Evolutionary conservation across 306 rosid species (phyloP).

Genomic region (Casuarina cunninghamiana): DNA sequence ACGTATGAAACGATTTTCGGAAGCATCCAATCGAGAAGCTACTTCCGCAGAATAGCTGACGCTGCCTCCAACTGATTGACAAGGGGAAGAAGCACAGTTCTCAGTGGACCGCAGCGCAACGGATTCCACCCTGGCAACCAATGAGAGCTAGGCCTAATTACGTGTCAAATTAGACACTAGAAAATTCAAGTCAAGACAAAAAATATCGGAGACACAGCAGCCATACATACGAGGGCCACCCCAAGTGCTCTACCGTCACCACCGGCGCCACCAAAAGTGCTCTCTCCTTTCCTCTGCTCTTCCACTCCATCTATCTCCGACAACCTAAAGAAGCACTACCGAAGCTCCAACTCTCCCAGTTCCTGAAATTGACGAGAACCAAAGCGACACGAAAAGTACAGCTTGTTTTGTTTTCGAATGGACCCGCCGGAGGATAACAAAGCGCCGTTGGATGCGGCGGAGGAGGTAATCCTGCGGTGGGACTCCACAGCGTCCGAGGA

Average conservation of each 20-base stretch:
- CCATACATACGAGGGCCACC: background rate
- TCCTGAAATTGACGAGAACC: background rate
- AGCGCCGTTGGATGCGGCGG: conserved; percentile 55
- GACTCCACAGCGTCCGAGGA: conserved; percentile 94
- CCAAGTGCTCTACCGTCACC: background rate
- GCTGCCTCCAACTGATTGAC: background rate
- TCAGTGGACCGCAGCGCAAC: background rate
- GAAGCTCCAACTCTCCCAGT: background rate
- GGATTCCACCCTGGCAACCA: background rate
- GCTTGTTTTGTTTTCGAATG: conserved; percentile 17
- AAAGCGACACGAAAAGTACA: background rate
- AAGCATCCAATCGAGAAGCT: no score
- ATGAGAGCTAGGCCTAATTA: background rate
- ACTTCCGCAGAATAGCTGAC: background rate
- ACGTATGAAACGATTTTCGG: no score
- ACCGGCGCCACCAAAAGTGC: background rate
- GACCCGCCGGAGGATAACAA: conserved; percentile 43
- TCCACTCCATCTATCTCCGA: background rate
- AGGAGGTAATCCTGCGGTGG: conserved; percentile 83
- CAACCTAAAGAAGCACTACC: background rate
- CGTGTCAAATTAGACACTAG: conserved; percentile 5
- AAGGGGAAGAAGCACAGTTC: background rate
- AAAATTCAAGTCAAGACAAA: background rate
- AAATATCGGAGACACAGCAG: background rate
- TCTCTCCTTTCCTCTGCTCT: background rate